Evolutionary conservation across 164 flowering plant genomes (phyloP), one percentile per base, ranked within the genome.

Genomic region (Tetrastigma voinierianum): DNA sequence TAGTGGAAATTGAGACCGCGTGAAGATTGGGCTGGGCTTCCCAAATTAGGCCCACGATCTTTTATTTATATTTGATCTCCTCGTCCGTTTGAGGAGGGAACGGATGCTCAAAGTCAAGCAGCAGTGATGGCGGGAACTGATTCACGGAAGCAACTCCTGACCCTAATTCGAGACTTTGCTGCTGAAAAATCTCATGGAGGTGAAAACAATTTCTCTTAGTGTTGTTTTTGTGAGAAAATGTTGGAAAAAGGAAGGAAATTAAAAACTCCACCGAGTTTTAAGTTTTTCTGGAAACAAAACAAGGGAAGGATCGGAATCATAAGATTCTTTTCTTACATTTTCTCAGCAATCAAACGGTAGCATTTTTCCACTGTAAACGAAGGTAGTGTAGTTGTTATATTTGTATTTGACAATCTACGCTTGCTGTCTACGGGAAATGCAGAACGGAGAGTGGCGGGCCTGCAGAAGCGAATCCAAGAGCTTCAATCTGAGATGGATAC

Each of bases 171-270:
- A 47, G 86, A 80, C 47, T 80, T 84, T 68, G 86, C 87, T 9
- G 47, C 90, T 2, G 94, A 87, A 55, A 88, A 82, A 67, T 88
- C 90, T 25, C 85, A 80, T 62, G 90, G 87, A 86, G 96, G 96
- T 89, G 45, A 57, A 25, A 25, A 40, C 15, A 15, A 16, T 47
- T 25, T 12, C 10, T 32, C 46, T 11, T 11, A 13, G 12, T 20
- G 58, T 55, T 66, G 11, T 9, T 46, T 61, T 72, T 61, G 58
- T 58, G 57, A 62, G 67, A 62, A 65, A 62, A 47, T n/a, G 48
- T 15, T 21, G 67, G 14, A 59, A 52, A 15, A 21, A 60, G 13
- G 13, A 40, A 15, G 19, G 19, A 43, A 53, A 55, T 47, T 0
- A 32, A 9, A 46, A 62, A 45, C 9, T 4, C 13, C 12, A 1